These are phyloP conservation scores for Talaromyces rugulosus DNA, from an alignment of 2,329 filamentous ascomycete species.

Conservation along the genomic window DNA sequence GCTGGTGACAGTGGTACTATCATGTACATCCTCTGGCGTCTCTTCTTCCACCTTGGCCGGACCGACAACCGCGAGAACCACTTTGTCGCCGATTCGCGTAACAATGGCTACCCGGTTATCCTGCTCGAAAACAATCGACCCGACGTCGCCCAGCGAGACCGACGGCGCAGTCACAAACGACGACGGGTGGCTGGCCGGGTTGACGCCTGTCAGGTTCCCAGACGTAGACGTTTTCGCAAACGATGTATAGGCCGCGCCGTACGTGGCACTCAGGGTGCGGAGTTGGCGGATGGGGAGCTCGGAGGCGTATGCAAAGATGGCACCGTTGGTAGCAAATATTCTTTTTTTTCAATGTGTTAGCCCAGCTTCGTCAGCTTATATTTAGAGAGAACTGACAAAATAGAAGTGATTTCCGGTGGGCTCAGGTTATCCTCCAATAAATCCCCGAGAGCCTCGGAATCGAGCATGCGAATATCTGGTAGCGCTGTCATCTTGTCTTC, in stretches of 20 bases:
- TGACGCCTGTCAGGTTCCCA: conserved; percentile 40
- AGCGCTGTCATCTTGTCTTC: conserved; percentile 36
- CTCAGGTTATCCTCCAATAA: conserved; percentile 40
- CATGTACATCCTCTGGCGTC: background rate
- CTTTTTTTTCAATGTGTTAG: conserved; percentile 29
- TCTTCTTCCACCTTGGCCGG: conserved; percentile 27
- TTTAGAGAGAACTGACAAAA: conserved; percentile 26
- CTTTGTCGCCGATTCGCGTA: conserved; percentile 39
- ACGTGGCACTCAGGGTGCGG: conserved; percentile 39
- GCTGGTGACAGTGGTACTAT: background rate
- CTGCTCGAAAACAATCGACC: conserved; percentile 41
- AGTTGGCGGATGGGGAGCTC: conserved; percentile 36
- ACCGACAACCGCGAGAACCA: conserved; percentile 39
- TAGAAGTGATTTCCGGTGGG: conserved; percentile 41
- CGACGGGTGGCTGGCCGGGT: conserved; percentile 39
- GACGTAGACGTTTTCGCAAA: conserved; percentile 38
- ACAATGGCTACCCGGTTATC: conserved; percentile 39
- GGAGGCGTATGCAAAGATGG: conserved; percentile 41
- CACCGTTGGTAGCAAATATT: conserved; percentile 41
- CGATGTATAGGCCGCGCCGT: conserved; percentile 40
- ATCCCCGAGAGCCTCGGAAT: conserved; percentile 38
- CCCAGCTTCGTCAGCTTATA: background rate
- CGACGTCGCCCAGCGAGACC: conserved; percentile 39
- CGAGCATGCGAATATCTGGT: conserved; percentile 41
- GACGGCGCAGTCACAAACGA: conserved; percentile 40